Conservation (phyloP, 208 protist species). For the Leishmania gerbilli region DNA sequence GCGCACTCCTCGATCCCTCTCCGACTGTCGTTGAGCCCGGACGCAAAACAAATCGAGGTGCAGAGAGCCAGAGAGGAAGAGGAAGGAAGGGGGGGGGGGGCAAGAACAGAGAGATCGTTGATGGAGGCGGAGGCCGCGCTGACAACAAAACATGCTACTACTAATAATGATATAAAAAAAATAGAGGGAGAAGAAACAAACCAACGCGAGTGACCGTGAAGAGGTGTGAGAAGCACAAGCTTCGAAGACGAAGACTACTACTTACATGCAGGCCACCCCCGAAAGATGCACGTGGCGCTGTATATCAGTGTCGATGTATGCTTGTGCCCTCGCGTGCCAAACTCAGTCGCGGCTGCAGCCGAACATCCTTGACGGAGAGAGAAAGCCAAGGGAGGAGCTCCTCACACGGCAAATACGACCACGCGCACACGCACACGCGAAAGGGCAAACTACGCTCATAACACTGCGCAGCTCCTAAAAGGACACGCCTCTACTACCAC, state of each 20-base stretch:
- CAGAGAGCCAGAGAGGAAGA: background rate
- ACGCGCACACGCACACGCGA: too few species aligned
- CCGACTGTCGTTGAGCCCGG: background rate
- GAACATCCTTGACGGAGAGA: background rate
- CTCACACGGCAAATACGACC: background rate
- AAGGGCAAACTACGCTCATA: too few species aligned
- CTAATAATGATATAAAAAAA: too few species aligned
- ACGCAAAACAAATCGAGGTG: background rate
- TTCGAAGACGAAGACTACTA: background rate
- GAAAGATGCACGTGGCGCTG: background rate
- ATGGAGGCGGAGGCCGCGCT: background rate
- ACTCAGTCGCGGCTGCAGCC: background rate
- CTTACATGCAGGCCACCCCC: background rate
- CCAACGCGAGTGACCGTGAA: background rate
- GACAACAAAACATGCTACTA: background rate
- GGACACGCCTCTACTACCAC: too few species aligned
- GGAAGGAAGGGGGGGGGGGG: background rate
- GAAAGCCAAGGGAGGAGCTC: background rate
- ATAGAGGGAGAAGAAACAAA: background rate
- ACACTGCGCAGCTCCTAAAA: too few species aligned
- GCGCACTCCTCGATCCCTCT: background rate
- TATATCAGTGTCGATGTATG: background rate
- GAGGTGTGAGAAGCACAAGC: background rate
- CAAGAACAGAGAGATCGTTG: background rate
- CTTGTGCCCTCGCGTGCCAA: background rate